These are phyloP conservation scores for Pneumocystis sp. DNA, from an alignment of 1,139 yeast species.

Conservation along the genomic window DNA sequence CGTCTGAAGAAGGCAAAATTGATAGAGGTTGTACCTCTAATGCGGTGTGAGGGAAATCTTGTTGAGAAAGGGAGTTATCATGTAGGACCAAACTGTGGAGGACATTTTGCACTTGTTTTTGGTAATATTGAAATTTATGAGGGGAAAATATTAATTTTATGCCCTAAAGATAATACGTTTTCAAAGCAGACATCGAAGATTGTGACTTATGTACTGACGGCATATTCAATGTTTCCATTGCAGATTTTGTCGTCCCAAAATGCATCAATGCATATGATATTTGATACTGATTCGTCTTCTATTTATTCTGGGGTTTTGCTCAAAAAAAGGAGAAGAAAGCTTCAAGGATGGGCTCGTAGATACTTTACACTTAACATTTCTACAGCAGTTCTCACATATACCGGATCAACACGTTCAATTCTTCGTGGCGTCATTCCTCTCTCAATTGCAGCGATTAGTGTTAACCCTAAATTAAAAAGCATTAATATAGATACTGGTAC, in stretches of 20 bases:
- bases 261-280: slow-evolving; percentile 5
- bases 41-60: slow-evolving; percentile 21
- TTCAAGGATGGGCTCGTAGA: slow-evolving; percentile 77
- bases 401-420: slow-evolving; percentile 48
- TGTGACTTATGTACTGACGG: slow-evolving; percentile 48
- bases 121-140: neutral
- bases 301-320: slow-evolving; percentile 58
- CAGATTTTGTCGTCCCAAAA: neutral
- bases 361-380: slow-evolving; percentile 70
- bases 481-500: slow-evolving; percentile 85
- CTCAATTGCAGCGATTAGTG: slow-evolving; percentile 63
- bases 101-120: slow-evolving; percentile 23
- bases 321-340: slow-evolving; percentile 64
- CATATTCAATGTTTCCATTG: slow-evolving; percentile 5
- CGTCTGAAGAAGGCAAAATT: slow-evolving; percentile 5
- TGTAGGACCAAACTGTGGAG: slow-evolving; percentile 32
- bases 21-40: neutral
- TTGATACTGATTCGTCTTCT: slow-evolving; percentile 15
- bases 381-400: slow-evolving; percentile 72
- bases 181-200: slow-evolving; percentile 75
- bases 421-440: slow-evolving; percentile 89
- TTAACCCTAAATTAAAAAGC: slow-evolving; percentile 50
- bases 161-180: slow-evolving; percentile 76
- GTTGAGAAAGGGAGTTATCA: slow-evolving; percentile 22
- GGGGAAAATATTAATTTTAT: slow-evolving; percentile 42